A percentile compares a stretch with the other conserved stretches of the same genome.
Conservation (phyloP, 371 early-diverging fungal genomes). For the Zopfochytrium polystomum region DNA sequence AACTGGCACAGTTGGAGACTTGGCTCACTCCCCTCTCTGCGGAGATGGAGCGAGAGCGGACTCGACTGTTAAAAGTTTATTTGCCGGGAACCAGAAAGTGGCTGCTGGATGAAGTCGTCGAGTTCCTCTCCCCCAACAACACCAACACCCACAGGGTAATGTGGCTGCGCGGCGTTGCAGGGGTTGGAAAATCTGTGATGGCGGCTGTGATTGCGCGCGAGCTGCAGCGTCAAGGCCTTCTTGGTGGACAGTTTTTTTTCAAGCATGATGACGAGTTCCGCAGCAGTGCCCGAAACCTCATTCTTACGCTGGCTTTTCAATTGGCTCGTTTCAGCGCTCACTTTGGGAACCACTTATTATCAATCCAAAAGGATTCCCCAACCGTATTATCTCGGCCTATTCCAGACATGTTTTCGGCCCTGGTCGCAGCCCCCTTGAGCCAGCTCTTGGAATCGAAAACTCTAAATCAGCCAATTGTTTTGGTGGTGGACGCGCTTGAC, state of each 20-base stretch:
- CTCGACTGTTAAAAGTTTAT: conserved; percentile 6
- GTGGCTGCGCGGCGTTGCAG: conserved; percentile 7
- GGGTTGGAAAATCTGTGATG: conserved; percentile 13
- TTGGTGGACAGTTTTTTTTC: conserved; percentile 10
- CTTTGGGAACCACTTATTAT: conserved; percentile 8
- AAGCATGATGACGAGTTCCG: background rate
- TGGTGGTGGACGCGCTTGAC: conserved; percentile 29
- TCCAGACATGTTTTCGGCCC: conserved; percentile 10
- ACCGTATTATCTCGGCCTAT: background rate
- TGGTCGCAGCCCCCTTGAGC: conserved; percentile 8
- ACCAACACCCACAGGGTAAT: background rate
- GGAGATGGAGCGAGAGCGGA: conserved; percentile 8
- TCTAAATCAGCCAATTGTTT: conserved; percentile 8
- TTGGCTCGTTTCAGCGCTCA: conserved; percentile 10
- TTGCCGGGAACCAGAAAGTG: conserved; percentile 10
- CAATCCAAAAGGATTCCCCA: conserved; percentile 2
- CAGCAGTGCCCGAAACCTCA: conserved; percentile 3
- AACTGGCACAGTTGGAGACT: no score
- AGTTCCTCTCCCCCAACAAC: background rate
- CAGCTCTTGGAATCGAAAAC: conserved; percentile 1
- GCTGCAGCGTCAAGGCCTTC: background rate
- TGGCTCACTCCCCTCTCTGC: conserved; percentile 11
- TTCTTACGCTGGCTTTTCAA: conserved; percentile 7
- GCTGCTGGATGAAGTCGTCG: conserved; percentile 2
- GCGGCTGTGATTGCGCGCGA: background rate